Base-by-base conservation (phyloP, 139 green algal species). In the Micractinium sp. region DNA sequence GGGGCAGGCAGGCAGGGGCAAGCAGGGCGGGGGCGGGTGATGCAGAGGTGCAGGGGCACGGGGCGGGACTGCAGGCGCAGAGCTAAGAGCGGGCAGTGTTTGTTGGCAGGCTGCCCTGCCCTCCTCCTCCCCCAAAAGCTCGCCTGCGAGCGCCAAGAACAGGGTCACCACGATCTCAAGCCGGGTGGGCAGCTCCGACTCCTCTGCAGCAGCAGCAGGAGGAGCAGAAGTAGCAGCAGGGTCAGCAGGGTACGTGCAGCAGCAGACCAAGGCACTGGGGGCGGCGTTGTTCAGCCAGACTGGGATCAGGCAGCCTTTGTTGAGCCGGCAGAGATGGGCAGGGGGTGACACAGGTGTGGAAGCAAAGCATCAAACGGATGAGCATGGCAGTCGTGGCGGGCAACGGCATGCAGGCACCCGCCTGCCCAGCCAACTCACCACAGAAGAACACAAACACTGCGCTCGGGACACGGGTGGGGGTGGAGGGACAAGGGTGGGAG, bases 401-500 rank as follows among this genome's bases (percentile, higher is more conserved):
- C 47, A 56, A n/a, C 66, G 15, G 22, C 66, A 29, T 29, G 22
- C 23, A 27, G 66, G 66, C 23, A 3, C 66, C 66, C 66, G 66
- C 25, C 66, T n/a, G 23, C 23, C 23, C 66, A n/a, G 66, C 66
- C 18, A 16, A 12, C 80, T 38, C 61, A 61, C 82, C 38, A 0
- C 27, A 63, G 61, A 87, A 87, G 82, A 87, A 87, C 56, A 77
- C 38, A 15, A 87, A 80, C 74, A 80, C 63, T 25, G 63, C 63
- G 20, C 63, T n/a, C 63, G 63, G 14, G 7, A n/a, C 63, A 73
- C 14, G 22, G 63, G 63, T 83, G n/a, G 63, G 47, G 7, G 47
- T 56, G 47, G 47, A 56, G 47, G 47, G 5, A 9, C 47, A 56
- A 9, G 47, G 47, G 47, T 5, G 47, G 9, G 7, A 56, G 47